These are phyloP conservation scores for Kluyveromyces sp. DNA, from an alignment of 1,139 yeast species.

Conservation along the genomic window DNA sequence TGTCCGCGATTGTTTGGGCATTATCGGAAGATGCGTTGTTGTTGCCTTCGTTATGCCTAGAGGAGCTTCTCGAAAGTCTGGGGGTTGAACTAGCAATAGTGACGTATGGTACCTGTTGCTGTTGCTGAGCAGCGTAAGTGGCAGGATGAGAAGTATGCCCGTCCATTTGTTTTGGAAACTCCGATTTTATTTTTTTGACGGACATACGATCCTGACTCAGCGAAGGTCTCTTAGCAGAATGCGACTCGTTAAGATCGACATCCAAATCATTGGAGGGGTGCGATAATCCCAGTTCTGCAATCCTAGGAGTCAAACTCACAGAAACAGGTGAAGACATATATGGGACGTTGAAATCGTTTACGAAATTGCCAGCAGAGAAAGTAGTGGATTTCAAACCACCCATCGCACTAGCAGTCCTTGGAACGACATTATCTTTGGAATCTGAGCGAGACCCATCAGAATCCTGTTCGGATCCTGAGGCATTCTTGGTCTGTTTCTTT, in stretches of 20 bases:
- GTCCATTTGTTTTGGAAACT: neutral
- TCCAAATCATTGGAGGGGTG: neutral
- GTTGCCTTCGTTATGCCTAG: conserved; percentile 23
- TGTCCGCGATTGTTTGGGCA: conserved; percentile 67
- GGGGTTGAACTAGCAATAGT: conserved; percentile 87
- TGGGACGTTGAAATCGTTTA: conserved; percentile 42
- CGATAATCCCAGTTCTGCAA: conserved; percentile 1
- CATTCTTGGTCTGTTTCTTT: conserved; percentile 3
- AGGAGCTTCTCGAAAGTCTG: conserved; percentile 56
- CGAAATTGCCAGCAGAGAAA: conserved; percentile 10
- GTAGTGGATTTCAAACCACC: conserved; percentile 6
- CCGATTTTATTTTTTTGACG: conserved; percentile 4
- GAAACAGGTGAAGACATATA: conserved; percentile 73
- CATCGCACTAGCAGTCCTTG: conserved; percentile 3
- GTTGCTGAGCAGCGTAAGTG: neutral
- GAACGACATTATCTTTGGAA: neutral
- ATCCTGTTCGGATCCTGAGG: neutral
- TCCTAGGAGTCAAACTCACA: conserved; percentile 41
- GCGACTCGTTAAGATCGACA: neutral
- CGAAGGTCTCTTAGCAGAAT: conserved; percentile 5
- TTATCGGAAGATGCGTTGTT: conserved; percentile 31
- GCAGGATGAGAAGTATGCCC: neutral
- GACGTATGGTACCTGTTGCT: conserved; percentile 25
- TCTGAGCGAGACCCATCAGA: neutral
- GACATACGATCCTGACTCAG: neutral